phyloP scores from a whole-genome alignment of 176 grass and related monocot species.

The Alloteropsis semialata region DNA sequence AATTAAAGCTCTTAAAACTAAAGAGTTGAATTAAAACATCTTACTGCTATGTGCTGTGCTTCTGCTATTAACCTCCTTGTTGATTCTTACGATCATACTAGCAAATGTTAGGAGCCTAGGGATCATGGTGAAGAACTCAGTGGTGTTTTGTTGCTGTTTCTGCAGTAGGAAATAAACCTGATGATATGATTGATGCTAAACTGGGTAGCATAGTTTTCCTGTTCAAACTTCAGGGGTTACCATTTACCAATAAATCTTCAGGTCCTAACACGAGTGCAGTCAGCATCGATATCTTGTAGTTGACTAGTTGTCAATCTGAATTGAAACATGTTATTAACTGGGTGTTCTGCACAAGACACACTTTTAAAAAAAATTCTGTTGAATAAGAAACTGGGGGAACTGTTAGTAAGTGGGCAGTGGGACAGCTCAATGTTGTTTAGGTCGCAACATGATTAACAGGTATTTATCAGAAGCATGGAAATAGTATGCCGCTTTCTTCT shows the following conservation, averaged over 20 bases:
- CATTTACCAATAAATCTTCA: background rate
- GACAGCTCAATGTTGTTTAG: background rate
- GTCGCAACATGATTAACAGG: background rate
- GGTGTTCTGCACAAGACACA: background rate
- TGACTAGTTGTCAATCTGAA: constrained; percentile 4
- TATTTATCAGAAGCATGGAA: background rate
- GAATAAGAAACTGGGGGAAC: constrained; percentile 1
- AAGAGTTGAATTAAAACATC: background rate
- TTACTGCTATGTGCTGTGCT: background rate
- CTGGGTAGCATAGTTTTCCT: constrained; percentile 19
- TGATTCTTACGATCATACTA: constrained; percentile 1
- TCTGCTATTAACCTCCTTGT: background rate
- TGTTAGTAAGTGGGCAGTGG: background rate
- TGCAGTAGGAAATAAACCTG: background rate
- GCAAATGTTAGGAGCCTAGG: background rate
- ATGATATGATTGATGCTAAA: background rate
- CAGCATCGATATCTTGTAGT: constrained; percentile 1
- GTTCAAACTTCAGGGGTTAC: background rate
- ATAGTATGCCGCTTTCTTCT: background rate
- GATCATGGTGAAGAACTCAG: background rate
- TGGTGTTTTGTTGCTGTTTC: background rate
- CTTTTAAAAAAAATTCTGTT: background rate
- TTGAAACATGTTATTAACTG: background rate
- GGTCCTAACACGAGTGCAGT: background rate
- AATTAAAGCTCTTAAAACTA: background rate